Base-by-base conservation (phyloP, 768 basidiomycete species). In the Crassisporium funariophilum region DNA sequence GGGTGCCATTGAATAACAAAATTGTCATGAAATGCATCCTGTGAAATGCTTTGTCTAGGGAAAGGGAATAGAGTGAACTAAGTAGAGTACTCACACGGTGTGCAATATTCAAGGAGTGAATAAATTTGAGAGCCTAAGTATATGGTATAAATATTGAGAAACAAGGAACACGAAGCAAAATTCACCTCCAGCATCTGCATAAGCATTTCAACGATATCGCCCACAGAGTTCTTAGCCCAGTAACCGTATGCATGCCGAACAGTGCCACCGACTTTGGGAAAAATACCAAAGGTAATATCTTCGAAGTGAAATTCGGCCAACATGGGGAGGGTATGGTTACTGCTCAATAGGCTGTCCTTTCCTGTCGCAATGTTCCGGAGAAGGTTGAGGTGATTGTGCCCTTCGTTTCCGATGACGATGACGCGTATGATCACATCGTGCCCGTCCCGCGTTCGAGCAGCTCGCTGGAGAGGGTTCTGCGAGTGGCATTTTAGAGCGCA, bases 1-100 rank as follows among this genome's bases (percentile, higher is more conserved):
- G 66, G 66, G 5, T 63, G 57, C 57, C 59, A 66, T 40, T 69
- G 56, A 2, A 67, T 35, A 2, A 67, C 41, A 38, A 65, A 68
- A 43, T 69, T 68, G 39, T 64, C 62, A 9, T 33, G 49, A 44
- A 64, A 64, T 13, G 62, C 60, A 35, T 68, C 63, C 64, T 68
- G 35, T 35, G 35, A n/a, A n/a, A n/a, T n/a, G n/a, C n/a, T n/a
- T n/a, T n/a, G n/a, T n/a, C n/a, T n/a, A 1, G 39, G 11, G 20
- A 45, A 19, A 11, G 9, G 13, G 34, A 34, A 24, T 4, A 41
- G n/a, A n/a, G n/a, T n/a, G n/a, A n/a, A 35, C 5, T 21, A 4
- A 13, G 34, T 42, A 21, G 3, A 31, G 12, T 23, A 53, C 59
- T 53, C 44, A 62, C 63, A n/a, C 60, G 47, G 54, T 66, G 61